Base-by-base conservation (phyloP, 345 rosid species). In the Geranium brycei region DNA sequence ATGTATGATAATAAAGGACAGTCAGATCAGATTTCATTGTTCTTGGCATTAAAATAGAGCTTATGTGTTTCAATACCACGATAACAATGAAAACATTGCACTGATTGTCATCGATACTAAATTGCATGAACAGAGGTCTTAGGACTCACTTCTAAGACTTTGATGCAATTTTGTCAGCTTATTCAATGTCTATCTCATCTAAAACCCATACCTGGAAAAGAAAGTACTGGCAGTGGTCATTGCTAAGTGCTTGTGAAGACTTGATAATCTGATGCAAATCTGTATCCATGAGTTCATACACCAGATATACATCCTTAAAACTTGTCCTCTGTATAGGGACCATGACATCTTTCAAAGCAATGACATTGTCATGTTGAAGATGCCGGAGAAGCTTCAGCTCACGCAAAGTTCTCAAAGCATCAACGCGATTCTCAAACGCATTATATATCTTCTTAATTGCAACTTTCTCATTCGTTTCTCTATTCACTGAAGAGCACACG, bases 181-280 rank as follows among this genome's bases (percentile, higher is more conserved):
- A 35, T 35, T 35, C 41, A 35, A 35, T 35, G 41, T 35, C 41
- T 7, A 35, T 35, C 5, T 35, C 41, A 35, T 35, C 41, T 1
- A 4, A 35, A 35, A 38, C 17, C 40, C 62, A 59, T 70, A 91
- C 91, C 91, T 91, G 95, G 64, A 88, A 83, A 74, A 87, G 77
- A 75, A 91, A 91, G 73, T 88, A 88, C 30, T 84, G 92, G 69
- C 87, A 86, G 69, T 91, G 97, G 69, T 88, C 95, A 51, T 84
- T 83, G 3, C 77, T 63, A 7, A 91, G 89, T 31, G 77, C 51
- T 68, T 88, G 97, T 69, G 95, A 79, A 23, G 97, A 88, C 77
- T 87, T 88, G 13, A 91, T 86, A 61, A 86, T 88, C 69, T 90
- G 97, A 72, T 91, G 89, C 59, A 90, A 76, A 80, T 90, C 92